Conservation (phyloP, 495 filamentous ascomycete genomes). For the Hypomontagnella submonticulosa region DNA sequence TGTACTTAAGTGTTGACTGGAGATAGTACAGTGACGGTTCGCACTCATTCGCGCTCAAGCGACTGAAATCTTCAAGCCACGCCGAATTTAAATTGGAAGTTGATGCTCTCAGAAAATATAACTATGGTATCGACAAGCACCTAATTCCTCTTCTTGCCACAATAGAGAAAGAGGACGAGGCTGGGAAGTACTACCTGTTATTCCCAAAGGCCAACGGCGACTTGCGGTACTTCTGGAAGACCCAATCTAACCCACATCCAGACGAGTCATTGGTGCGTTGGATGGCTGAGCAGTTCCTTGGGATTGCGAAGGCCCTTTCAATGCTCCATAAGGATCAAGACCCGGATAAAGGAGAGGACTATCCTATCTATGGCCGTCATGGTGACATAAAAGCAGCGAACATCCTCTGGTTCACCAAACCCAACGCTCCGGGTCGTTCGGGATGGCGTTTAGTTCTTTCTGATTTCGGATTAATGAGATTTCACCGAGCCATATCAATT, state of each 20-base stretch:
- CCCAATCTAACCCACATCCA: background rate
- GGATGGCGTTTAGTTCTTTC: constrained; percentile 25
- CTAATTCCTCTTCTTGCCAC: constrained; percentile 27
- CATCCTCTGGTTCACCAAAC: constrained; percentile 34
- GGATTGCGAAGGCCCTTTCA: constrained; percentile 19
- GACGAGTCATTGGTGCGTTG: background rate
- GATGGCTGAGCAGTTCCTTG: constrained; percentile 29
- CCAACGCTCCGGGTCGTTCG: background rate
- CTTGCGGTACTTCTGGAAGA: constrained; percentile 18
- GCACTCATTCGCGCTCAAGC: constrained; percentile 24
- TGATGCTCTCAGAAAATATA: constrained; percentile 25
- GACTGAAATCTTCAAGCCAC: constrained; percentile 9
- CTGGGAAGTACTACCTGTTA: constrained; percentile 17
- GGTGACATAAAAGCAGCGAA: constrained; percentile 33
- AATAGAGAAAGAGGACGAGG: constrained; percentile 14
- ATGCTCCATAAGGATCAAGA: constrained; percentile 25
- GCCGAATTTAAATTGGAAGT: constrained; percentile 25
- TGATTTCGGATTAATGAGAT: constrained; percentile 27
- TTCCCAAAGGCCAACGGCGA: constrained; percentile 34
- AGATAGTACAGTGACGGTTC: constrained; percentile 13
- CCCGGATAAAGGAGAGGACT: constrained; percentile 1
- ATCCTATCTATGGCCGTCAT: constrained; percentile 31
- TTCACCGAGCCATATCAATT: constrained; percentile 20
- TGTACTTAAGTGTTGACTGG: background rate
- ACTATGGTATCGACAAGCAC: constrained; percentile 21